Evolutionary conservation across 2,329 filamentous ascomycete species (phyloP).

Genomic region (Arthrobotrys conoides): DNA sequence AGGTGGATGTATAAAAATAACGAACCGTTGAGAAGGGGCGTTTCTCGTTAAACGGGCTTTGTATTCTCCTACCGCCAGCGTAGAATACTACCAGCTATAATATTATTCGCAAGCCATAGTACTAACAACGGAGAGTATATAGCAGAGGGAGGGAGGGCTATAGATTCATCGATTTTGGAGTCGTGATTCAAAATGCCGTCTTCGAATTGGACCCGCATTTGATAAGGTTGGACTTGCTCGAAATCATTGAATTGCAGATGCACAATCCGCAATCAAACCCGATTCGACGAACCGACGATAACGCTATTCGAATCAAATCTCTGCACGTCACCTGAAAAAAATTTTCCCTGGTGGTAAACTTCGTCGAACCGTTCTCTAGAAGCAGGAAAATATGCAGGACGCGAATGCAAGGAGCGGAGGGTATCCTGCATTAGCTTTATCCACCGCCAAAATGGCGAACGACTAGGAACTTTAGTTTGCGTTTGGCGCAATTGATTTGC

Average conservation of each 20-base stretch:
- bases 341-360: background rate
- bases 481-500: background rate
- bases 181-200: conserved; percentile 3
- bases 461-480: background rate
- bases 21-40: conserved; percentile 24
- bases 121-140: conserved; percentile 3
- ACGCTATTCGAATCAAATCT: conserved; percentile 36
- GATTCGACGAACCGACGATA: conserved; percentile 20
- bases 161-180: background rate
- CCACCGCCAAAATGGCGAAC: conserved; percentile 6
- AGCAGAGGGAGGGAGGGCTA: too few relatives aligned
- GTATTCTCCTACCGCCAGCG: conserved; percentile 17
- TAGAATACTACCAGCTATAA: conserved; percentile 1
- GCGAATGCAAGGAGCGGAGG: conserved; percentile 30
- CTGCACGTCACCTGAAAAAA: conserved; percentile 32
- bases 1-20: conserved; percentile 12
- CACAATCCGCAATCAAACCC: conserved; percentile 15
- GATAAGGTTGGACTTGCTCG: conserved; percentile 18
- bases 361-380: conserved; percentile 21
- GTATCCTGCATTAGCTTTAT: conserved; percentile 23
- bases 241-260: background rate
- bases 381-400: conserved; percentile 20
- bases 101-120: background rate
- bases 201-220: background rate
- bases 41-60: conserved; percentile 15